Evolutionary conservation across 2,329 filamentous ascomycete species (phyloP), one percentile per base, ranked within the genome.

Genomic region (Fusarium fujikuroi): DNA sequence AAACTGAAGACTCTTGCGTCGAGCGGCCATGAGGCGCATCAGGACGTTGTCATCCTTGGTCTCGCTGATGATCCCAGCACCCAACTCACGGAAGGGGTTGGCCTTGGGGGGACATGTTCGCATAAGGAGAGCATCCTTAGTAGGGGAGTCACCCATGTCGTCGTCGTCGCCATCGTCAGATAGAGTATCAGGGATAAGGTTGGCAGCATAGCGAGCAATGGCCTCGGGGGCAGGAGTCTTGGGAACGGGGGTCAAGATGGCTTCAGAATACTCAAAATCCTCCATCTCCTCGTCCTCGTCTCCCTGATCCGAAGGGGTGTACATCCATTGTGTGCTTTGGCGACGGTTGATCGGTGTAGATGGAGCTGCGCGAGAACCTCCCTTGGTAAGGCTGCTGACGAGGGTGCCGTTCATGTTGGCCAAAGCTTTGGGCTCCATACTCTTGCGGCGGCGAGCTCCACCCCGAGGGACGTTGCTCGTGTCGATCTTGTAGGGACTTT

Each of bases 1-100:
- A 84, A 91, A 94, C 78, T 93, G 92, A 80, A 94, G 80, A 78
- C 92, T 95, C 88, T 93, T 94, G 69, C 93, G 87, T 69, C 92
- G 86, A 2, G 92, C 92, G 16, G 91, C 90, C 86, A 93, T 90
- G 69, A 95, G 83, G 53, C 90, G 86, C 81, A 89, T 86, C 69
- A 90, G 83, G 62, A 92, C 85, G 25, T 84, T 84, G 76, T 88
- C 84, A 76, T 91, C 87, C 81, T 88, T 88, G 57, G 87, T 84
- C 56, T 80, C 81, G 63, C 80, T 82, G 62, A 90, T 78, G 9
- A 88, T 79, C 2, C 84, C 84, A 9, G 81, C 78, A 18, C 85
- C 86, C 56, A 87, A 78, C 60, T 85, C 81, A 40, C 75, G 68
- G 63, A 77, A 80, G 19, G 72, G 71, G 49, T 78, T 83, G 23